Evolutionary conservation across 202 grass and related monocot genomes (phyloP).

Genomic region (Setaria viridis): DNA sequence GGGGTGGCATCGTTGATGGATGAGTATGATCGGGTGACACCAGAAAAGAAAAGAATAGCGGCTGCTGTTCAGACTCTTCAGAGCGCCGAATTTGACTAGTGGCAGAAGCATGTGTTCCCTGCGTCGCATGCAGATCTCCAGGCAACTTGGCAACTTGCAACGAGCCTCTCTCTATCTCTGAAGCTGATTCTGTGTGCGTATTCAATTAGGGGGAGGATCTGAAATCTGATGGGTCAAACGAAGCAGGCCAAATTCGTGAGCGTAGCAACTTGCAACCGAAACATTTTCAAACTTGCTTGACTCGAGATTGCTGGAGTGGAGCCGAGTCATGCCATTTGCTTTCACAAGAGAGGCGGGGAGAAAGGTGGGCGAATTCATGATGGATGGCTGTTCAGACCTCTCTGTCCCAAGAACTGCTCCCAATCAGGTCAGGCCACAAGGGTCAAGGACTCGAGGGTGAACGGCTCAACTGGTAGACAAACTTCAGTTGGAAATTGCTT

Average conservation of each 20-base stretch:
- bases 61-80: conserved; percentile 5
- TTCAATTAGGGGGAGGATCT: conserved; percentile 12
- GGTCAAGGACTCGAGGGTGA: neutral
- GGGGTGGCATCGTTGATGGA: neutral
- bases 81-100: conserved; percentile 50
- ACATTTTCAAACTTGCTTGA: conserved; percentile 55
- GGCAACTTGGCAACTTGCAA: conserved; percentile 43
- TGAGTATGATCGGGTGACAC: neutral
- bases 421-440: neutral
- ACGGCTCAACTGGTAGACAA: neutral
- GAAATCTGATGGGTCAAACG: conserved; percentile 54
- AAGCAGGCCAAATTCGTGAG: conserved; percentile 37
- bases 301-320: neutral
- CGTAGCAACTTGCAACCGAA: neutral
- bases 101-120: conserved; percentile 29
- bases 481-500: neutral
- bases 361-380: conserved; percentile 23
- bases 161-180: neutral
- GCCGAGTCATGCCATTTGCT: conserved; percentile 7
- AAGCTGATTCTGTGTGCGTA: neutral
- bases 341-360: neutral
- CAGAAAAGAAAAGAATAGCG: neutral
- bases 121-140: conserved; percentile 52
- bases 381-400: conserved; percentile 41
- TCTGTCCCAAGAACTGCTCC: neutral